These are phyloP conservation scores for Xylariaceae sp. DNA, from an alignment of 2,329 filamentous ascomycete genomes.

Conservation along the genomic window DNA sequence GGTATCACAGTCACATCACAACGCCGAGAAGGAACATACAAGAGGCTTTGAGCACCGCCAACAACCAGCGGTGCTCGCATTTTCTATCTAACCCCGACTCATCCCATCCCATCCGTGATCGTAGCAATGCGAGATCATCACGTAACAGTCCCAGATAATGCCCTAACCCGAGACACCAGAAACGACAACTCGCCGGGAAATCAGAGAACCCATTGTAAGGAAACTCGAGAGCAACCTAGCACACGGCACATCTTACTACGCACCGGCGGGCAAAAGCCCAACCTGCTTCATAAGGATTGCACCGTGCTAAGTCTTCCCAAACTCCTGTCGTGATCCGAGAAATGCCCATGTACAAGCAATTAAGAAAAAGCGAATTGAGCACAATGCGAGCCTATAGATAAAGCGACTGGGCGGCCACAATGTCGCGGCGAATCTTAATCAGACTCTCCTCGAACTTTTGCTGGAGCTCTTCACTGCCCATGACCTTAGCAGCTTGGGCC, in stretches of 20 bases:
- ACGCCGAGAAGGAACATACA: slow-evolving; percentile 8
- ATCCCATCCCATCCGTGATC: background rate
- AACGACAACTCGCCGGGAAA: no score
- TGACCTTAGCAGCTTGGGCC: slow-evolving; percentile 91
- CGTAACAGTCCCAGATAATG: no score
- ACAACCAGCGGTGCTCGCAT: slow-evolving; percentile 26
- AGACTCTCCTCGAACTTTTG: slow-evolving; percentile 86
- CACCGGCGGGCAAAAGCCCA: slow-evolving; percentile 9
- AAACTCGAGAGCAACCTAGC: background rate
- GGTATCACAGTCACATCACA: slow-evolving; percentile 2
- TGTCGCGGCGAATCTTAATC: slow-evolving; percentile 81
- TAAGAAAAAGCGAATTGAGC: background rate
- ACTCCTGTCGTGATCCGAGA: slow-evolving; percentile 9
- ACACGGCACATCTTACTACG: slow-evolving; percentile 15
- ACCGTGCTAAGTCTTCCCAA: slow-evolving; percentile 3
- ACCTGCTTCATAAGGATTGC: slow-evolving; percentile 17
- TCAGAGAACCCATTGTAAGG: no score
- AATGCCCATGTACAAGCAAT: background rate
- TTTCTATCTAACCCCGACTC: slow-evolving; percentile 23
- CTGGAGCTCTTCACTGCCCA: slow-evolving; percentile 93
- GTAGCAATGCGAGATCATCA: background rate
- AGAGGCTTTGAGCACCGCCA: slow-evolving; percentile 27
- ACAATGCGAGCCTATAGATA: slow-evolving; percentile 57
- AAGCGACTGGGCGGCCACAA: slow-evolving; percentile 89
- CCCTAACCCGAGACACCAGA: no score